phyloP scores from a whole-genome alignment of 2,329 filamentous ascomycete species.

The Triangularia setosa region DNA sequence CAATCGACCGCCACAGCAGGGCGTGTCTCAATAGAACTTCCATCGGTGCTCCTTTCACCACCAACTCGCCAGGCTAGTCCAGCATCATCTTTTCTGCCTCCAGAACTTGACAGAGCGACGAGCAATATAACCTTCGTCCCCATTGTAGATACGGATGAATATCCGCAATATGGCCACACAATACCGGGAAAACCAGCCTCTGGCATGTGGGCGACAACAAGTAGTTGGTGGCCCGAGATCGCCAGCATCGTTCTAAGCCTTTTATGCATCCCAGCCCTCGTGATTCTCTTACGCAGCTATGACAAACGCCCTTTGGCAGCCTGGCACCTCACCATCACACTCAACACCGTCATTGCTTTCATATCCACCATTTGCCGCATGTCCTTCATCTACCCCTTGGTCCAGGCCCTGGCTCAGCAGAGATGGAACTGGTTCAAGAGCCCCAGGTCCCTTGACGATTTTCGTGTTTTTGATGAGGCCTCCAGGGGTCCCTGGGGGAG shows the following conservation, averaged over 20 bases:
- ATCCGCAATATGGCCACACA: background rate
- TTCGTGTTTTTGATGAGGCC: background rate
- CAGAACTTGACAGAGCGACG: background rate
- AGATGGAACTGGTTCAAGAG: background rate
- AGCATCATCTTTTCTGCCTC: background rate
- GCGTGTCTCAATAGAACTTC: background rate
- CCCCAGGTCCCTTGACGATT: background rate
- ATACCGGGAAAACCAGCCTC: background rate
- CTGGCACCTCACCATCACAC: background rate
- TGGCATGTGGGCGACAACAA: background rate
- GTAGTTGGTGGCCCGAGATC: background rate
- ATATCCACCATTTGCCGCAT: background rate
- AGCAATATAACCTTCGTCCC: background rate
- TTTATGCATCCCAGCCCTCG: background rate
- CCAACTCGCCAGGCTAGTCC: background rate
- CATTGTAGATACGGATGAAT: background rate
- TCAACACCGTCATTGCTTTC: background rate
- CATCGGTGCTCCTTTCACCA: background rate
- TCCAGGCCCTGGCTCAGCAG: background rate
- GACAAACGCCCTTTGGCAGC: background rate
- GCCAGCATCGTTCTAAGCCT: background rate
- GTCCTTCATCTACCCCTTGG: background rate
- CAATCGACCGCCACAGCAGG: background rate
- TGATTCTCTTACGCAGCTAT: background rate
- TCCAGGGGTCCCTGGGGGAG: background rate